Evolutionary conservation across 1,284 basidiomycete genomes (phyloP).

Genomic region (Golubevia pallescens): DNA sequence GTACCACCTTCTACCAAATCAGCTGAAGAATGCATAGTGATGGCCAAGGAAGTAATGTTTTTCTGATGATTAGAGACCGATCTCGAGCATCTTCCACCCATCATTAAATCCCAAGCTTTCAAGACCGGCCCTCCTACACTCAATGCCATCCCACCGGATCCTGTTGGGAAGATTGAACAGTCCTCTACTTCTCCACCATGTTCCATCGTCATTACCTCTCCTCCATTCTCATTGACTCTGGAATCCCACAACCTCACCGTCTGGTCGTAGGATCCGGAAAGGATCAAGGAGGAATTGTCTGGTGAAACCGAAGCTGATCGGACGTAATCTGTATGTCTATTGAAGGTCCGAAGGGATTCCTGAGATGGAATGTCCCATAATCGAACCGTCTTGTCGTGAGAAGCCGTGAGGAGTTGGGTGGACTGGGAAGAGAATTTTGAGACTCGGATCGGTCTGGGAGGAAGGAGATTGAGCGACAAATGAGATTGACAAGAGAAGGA

Average conservation of each 20-base stretch:
- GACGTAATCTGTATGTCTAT: conserved; percentile 90
- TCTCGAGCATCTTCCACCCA: conserved; percentile 74
- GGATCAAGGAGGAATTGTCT: conserved; percentile 80
- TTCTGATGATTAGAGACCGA: conserved; percentile 81
- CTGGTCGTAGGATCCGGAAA: conserved; percentile 94
- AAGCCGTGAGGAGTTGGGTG: conserved; percentile 88
- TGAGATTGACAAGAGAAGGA: no score
- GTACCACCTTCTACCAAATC: conserved; percentile 22
- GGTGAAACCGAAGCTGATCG: conserved; percentile 86
- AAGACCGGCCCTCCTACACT: conserved; percentile 91
- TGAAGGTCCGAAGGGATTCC: conserved; percentile 77
- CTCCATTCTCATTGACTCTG: conserved; percentile 66
- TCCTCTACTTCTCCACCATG: conserved; percentile 81
- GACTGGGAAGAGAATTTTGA: conserved; percentile 79
- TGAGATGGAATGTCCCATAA: conserved; percentile 96
- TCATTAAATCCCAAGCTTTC: conserved; percentile 92
- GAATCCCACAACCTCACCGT: conserved; percentile 89
- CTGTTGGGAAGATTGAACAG: conserved; percentile 86
- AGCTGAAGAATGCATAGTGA: conserved; percentile 46
- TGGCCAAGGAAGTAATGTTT: conserved; percentile 81
- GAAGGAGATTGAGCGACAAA: no score
- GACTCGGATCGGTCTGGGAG: conserved; percentile 80
- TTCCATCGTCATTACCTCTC: conserved; percentile 53
- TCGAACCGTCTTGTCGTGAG: conserved; percentile 91
- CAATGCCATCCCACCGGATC: conserved; percentile 77